Evolutionary conservation across 2,329 filamentous ascomycete species (phyloP).

Genomic region (Leptodontidium sp.): DNA sequence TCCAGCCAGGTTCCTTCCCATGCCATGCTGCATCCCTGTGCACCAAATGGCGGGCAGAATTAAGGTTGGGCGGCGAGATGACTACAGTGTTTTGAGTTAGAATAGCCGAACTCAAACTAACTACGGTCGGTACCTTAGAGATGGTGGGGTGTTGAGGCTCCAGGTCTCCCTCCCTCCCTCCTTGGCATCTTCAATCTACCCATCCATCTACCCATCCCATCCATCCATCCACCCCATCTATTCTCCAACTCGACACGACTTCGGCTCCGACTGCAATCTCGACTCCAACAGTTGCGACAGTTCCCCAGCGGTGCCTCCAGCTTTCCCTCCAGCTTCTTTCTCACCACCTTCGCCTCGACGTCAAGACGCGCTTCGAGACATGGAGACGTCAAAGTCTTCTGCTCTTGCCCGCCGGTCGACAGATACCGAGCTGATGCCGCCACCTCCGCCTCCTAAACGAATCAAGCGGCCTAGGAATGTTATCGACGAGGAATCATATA

Average conservation of each 20-base stretch:
- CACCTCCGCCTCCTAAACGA: conserved; percentile 83
- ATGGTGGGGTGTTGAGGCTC: too few species aligned
- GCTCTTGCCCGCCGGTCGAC: conserved; percentile 69
- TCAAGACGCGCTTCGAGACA: background rate
- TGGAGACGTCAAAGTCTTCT: conserved; percentile 51
- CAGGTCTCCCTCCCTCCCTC: too few species aligned
- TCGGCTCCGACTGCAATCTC: background rate
- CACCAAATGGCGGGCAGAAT: background rate
- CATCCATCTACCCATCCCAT: background rate
- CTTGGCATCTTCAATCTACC: too few species aligned
- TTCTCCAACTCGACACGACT: background rate
- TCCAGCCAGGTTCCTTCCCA: too few species aligned
- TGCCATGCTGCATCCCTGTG: too few species aligned
- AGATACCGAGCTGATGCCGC: conserved; percentile 85
- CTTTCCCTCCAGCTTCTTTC: too few species aligned
- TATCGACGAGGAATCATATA: conserved; percentile 94
- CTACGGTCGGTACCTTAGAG: too few species aligned
- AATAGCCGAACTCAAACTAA: too few species aligned
- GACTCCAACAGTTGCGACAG: too few species aligned
- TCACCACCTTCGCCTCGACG: too few species aligned
- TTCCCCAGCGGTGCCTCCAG: too few species aligned
- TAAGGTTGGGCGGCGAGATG: background rate
- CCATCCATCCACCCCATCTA: background rate
- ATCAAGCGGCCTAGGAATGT: conserved; percentile 91
- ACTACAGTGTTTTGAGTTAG: too few species aligned